Evolutionary conservation across 2,329 filamentous ascomycete genomes (phyloP), one percentile per base, ranked within the genome.

Genomic region (Exophiala lecanii-corni): DNA sequence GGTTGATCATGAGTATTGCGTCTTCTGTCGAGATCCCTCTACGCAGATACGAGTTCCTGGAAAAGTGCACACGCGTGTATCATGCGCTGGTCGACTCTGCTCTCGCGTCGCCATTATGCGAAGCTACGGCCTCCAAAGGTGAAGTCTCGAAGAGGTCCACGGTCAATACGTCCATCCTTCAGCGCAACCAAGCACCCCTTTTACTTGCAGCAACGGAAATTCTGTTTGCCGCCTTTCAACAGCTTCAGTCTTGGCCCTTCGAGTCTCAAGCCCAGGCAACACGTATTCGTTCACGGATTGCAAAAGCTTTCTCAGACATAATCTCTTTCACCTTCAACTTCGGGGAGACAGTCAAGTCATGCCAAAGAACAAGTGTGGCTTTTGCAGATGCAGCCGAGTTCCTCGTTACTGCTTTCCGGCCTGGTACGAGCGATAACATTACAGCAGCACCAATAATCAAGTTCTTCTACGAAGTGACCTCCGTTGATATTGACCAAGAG

Each of bases 231-330:
- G 78, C 94, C 5, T 84, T 94, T 54, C 89, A 94, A 66, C 92
- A 84, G 62, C 86, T 84, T 26, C 78, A 81, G 20, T 88, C 82
- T 4, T 98, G 91, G 92, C 83, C 82, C 54, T 96, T 94, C 60
- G 73, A 77, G 5, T 74, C 76, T 1, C 73, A 79, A 9, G 70
- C 81, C 18, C 82, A 89, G 53, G 80, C 83, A 32, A 77, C 81
- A 38, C 71, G 81, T 43, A 75, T 96, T 36, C 78, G 86, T 45
- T 73, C 75, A 13, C 73, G 74, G 31, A 78, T 95, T 18, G 75
- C 86, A 18, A 74, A 74, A 4, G 76, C 83, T 10, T 82, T 96
- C 58, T 75, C 84, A 51, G 81, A 78, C 34, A 73, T 94, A 20
- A 67, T 96, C 16, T 70, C 75, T 23, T 84, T 82, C 57, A 80